Base-by-base conservation (phyloP, 176 grass and related monocot species). In the Oryza officinalis region DNA sequence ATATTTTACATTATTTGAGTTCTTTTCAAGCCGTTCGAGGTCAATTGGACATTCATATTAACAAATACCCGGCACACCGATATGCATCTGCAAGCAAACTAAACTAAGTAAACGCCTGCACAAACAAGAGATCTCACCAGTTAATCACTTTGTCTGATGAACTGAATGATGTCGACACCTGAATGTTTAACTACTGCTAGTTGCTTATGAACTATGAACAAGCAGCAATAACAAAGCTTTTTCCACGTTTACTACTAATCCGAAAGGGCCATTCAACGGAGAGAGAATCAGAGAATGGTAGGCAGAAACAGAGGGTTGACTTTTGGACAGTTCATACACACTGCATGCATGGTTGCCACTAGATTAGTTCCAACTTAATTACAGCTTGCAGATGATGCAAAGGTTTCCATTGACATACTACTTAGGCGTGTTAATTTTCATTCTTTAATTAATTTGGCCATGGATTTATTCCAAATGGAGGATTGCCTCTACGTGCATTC, bases 321-420 rank as follows among this genome's bases (percentile, higher is more conserved):
- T 52, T 63, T 26, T 63, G 54, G 83, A 50, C 50, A 18, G 83
- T 47, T 85, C 75, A 64, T 63, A 27, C 37, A 5, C 15, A 35
- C 57, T 41, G 25, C 27, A 13, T 67, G 22, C 33, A 72, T 69
- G 40, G 45, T 12, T 57, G 47, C 49, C 52, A 59, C 20, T 59
- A 59, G 49, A 57, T 27, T 20, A 13, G 65, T 71, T 46, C 23
- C 74, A 78, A 26, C n/a, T 10, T 60, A 32, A 65, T 6, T 60
- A 32, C 73, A 60, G 40, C 33, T 45, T 46, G 74, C 49, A 71
- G 50, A 15, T 23, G 27, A 35, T 71, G 65, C 50, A 17, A n/a
- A 65, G 23, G 4, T 45, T 63, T 45, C 35, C 57, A 77, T 63
- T 20, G 50, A 2, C 4, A 13, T n/a, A n/a, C n/a, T 49, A 18